phyloP scores from a whole-genome alignment of 1,139 yeast genomes.

The Nadsonia commutata region DNA sequence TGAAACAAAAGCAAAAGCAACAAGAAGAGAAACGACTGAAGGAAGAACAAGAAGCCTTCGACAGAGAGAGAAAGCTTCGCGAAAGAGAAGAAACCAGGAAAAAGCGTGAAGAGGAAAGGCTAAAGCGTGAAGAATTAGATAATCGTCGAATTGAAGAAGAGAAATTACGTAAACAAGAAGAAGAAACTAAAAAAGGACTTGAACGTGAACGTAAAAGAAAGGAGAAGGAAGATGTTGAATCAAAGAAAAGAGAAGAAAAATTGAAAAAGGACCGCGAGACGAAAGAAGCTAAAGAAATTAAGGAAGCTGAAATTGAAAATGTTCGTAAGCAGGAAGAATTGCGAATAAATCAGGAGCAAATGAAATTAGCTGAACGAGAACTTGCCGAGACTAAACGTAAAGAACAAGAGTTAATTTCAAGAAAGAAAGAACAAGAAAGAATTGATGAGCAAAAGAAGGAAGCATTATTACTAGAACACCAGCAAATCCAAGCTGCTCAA shows the following conservation, averaged over 20 bases:
- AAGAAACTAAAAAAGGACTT: constrained; percentile 3
- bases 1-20: neutral
- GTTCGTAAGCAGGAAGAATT: neutral
- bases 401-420: neutral
- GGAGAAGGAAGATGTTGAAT: constrained; percentile 1
- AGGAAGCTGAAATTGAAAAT: neutral
- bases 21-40: constrained; percentile 1
- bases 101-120: constrained; percentile 1
- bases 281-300: neutral
- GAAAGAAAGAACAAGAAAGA: neutral
- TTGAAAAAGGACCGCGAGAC: neutral
- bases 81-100: constrained; percentile 2
- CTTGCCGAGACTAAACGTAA: neutral
- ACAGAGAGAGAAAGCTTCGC: neutral
- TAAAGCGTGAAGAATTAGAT: constrained; percentile 2
- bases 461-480: neutral
- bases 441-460: neutral
- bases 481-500: neutral
- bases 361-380: neutral
- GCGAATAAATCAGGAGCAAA: neutral
- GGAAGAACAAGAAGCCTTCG: neutral
- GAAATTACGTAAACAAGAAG: constrained; percentile 1
- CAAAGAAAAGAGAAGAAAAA: constrained; percentile 1
- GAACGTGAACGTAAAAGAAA: constrained; percentile 1
- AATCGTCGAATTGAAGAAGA: constrained; percentile 1